A percentile compares a stretch with the other conserved stretches of the same genome.
phyloP scores from a whole-genome alignment of 2,329 filamentous ascomycete species.

The Arthroderma sp. region DNA sequence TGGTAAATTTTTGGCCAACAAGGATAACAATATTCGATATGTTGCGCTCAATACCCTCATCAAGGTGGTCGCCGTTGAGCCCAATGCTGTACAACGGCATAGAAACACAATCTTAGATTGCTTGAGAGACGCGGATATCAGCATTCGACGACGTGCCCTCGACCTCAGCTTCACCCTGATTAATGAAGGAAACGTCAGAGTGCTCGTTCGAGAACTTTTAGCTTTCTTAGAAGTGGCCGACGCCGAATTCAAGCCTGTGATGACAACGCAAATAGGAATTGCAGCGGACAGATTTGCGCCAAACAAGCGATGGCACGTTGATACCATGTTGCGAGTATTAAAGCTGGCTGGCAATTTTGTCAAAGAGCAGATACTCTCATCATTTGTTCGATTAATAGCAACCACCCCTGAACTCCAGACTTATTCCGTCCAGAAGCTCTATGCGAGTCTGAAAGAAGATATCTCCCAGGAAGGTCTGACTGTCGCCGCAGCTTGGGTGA shows the following conservation, averaged over 20 bases:
- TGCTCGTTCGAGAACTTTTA: constrained; percentile 81
- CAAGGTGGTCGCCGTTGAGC: constrained; percentile 95
- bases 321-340: constrained; percentile 89
- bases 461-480: constrained; percentile 95
- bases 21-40: constrained; percentile 98
- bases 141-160: constrained; percentile 85
- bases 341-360: constrained; percentile 93
- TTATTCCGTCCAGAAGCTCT: constrained; percentile 92
- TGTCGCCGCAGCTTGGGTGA: constrained; percentile 88
- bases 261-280: constrained; percentile 96
- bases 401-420: constrained; percentile 91
- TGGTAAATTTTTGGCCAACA: constrained; percentile 95
- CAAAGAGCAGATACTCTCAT: constrained; percentile 94
- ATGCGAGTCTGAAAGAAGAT: constrained; percentile 79
- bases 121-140: constrained; percentile 91
- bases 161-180: constrained; percentile 97
- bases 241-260: constrained; percentile 95
- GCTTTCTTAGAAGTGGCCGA: constrained; percentile 95
- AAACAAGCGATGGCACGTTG: constrained; percentile 96
- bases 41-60: constrained; percentile 94
- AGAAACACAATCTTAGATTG: constrained; percentile 96
- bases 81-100: constrained; percentile 92
- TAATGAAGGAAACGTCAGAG: constrained; percentile 89
- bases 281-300: constrained; percentile 92
- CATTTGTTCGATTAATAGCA: constrained; percentile 88